Percentiles rank a stretch among this genome's conserved stretches.
Evolutionary conservation across 2,329 filamentous ascomycete species (phyloP).

Genomic region (Paradendryphiella salina): DNA sequence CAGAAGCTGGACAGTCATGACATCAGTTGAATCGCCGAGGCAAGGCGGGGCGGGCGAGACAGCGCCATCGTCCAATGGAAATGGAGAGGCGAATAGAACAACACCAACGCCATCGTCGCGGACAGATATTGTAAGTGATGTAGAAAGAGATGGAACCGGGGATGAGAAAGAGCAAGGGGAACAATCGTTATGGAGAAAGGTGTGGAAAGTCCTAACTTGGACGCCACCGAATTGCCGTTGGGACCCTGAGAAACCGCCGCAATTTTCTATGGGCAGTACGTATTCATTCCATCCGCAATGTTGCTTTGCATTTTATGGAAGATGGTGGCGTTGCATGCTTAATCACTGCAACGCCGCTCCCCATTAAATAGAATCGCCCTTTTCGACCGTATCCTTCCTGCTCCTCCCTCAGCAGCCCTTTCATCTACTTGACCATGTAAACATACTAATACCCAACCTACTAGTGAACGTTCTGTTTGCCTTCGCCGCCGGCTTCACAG

Average conservation of each 20-base stretch:
- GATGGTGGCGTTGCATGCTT: too few species aligned
- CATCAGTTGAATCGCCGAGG: background rate
- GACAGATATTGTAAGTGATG: background rate
- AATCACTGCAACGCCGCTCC: too few species aligned
- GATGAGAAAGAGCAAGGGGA: background rate
- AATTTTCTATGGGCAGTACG: constrained; percentile 62
- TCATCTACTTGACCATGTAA: too few species aligned
- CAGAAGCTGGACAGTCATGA: background rate
- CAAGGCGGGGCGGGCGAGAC: background rate
- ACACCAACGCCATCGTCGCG: background rate
- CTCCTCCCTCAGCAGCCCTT: too few species aligned
- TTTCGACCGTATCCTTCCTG: too few species aligned
- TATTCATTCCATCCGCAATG: background rate
- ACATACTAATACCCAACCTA: too few species aligned
- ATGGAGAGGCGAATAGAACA: background rate
- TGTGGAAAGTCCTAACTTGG: constrained; percentile 54
- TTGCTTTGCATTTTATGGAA: background rate
- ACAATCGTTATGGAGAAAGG: constrained; percentile 24
- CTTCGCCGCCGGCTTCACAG: constrained; percentile 70
- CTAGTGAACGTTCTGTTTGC: constrained; percentile 70
- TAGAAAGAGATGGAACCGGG: background rate
- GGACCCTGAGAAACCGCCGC: constrained; percentile 65
- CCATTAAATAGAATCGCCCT: too few species aligned
- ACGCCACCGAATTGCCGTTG: constrained; percentile 70
- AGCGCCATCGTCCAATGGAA: background rate